These are phyloP conservation scores for Jimgerdemannia lactiflua DNA, from an alignment of 192 early-diverging fungal genomes.

Conservation along the genomic window DNA sequence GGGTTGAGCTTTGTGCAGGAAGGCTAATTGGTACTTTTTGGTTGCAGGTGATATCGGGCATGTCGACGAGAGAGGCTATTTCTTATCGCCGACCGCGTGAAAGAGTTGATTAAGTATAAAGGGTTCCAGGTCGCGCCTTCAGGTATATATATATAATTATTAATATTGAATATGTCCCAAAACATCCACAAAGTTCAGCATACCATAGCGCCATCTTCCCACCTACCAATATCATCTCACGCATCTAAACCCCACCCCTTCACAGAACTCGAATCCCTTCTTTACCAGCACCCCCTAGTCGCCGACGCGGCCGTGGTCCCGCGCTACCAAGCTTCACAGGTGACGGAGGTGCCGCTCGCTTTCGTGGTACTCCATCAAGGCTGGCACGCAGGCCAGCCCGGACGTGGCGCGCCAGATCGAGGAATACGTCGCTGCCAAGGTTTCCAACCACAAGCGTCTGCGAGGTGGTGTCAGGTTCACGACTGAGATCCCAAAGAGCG, in stretches of 20 bases:
- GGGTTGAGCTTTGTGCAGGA: too few species aligned
- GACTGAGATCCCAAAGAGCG: constrained; percentile 70
- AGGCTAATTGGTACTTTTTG: too few species aligned
- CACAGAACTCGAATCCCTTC: constrained; percentile 64
- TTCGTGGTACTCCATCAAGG: constrained; percentile 59
- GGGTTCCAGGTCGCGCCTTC: constrained; percentile 54
- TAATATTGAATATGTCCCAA: too few species aligned
- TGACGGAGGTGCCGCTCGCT: constrained; percentile 72
- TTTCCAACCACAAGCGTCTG: constrained; percentile 72
- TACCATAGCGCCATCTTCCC: too few species aligned
- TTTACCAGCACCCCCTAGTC: constrained; percentile 67
- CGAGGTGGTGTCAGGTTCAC: constrained; percentile 78
- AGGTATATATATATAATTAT: too few species aligned
- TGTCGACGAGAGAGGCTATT: too few species aligned
- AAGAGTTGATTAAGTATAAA: constrained; percentile 81
- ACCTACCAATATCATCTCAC: too few species aligned
- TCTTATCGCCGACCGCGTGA: constrained; percentile 27
- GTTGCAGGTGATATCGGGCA: too few species aligned
- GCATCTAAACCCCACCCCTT: constrained; percentile 44
- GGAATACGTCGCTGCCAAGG: constrained; percentile 48
- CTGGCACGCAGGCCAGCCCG: not conserved
- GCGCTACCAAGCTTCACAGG: constrained; percentile 50
- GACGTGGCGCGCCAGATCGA: constrained; percentile 42
- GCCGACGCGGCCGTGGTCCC: constrained; percentile 67
- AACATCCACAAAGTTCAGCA: too few species aligned